A percentile compares a stretch with the other conserved stretches of the same genome.
Conservation (phyloP, 345 rosid genomes). For the Eucalyptus brandiana region DNA sequence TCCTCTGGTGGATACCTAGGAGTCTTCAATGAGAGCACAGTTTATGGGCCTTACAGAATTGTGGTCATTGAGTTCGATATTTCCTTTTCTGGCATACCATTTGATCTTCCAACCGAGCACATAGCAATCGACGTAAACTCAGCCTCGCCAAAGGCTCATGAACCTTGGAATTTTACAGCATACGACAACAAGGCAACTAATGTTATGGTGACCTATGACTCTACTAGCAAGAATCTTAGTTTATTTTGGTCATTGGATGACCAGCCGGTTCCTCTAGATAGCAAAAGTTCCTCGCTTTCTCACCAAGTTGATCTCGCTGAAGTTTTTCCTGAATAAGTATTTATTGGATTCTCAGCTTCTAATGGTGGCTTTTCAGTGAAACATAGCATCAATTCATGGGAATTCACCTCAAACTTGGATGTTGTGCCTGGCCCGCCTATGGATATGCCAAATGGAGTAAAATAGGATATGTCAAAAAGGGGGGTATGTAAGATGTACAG, state of each 20-base stretch:
- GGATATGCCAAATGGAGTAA: not conserved
- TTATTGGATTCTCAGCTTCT: not conserved
- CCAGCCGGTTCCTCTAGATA: fast-evolving
- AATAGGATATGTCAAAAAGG: fast-evolving
- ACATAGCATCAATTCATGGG: not conserved
- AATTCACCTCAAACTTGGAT: not conserved
- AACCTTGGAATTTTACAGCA: not conserved
- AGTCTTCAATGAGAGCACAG: not conserved
- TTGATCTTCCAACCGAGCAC: not conserved
- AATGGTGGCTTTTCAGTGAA: fast-evolving
- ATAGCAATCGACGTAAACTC: not conserved
- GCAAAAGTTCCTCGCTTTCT: not conserved
- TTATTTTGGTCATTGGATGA: not conserved
- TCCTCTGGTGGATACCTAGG: not conserved
- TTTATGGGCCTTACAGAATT: not conserved
- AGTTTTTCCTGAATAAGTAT: not conserved
- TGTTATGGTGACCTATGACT: not conserved
- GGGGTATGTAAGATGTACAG: not conserved
- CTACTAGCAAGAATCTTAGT: not conserved
- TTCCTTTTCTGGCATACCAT: too few relatives aligned
- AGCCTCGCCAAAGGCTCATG: not conserved
- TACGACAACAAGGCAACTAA: not conserved
- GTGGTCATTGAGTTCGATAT: not conserved
- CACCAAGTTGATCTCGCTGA: not conserved
- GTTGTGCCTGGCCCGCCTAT: fast-evolving